These are phyloP conservation scores for Candida nemodendra DNA, from an alignment of 805 yeast genomes.

Conservation along the genomic window DNA sequence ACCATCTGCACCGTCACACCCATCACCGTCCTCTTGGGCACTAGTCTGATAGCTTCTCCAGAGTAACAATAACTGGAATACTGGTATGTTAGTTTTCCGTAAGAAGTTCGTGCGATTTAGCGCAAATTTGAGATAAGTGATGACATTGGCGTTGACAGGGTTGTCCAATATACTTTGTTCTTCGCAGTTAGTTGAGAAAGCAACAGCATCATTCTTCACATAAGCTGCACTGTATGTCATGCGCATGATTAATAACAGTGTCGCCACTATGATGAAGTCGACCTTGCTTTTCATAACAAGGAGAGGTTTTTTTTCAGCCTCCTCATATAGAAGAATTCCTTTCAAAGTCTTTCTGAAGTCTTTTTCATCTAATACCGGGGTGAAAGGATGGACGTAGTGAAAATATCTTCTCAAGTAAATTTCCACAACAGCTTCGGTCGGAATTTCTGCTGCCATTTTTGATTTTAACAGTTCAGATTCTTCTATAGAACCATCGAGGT, in stretches of 20 bases:
- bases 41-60: constrained; percentile 39
- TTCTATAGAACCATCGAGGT: neutral
- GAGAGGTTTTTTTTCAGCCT: neutral
- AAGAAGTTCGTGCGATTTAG: constrained; percentile 39
- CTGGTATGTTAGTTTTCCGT: constrained; percentile 39
- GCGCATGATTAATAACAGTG: constrained; percentile 28
- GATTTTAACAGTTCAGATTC: constrained; percentile 6
- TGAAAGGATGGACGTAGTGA: constrained; percentile 40
- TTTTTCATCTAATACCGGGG: constrained; percentile 46
- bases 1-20: constrained; percentile 42
- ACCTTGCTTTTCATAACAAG: constrained; percentile 15
- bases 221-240: constrained; percentile 26
- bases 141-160: constrained; percentile 40
- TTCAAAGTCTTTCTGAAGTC: constrained; percentile 34
- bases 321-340: constrained; percentile 30
- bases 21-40: constrained; percentile 53
- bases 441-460: constrained; percentile 21
- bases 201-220: constrained; percentile 17
- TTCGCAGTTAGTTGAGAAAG: constrained; percentile 15
- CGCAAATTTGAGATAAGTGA: constrained; percentile 39
- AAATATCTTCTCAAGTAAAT: constrained; percentile 40
- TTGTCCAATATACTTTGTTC: constrained; percentile 30
- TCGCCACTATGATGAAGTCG: constrained; percentile 25
- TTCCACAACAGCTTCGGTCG: constrained; percentile 35
- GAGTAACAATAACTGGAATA: constrained; percentile 42